Evolutionary conservation across 169 alveolate species (phyloP), one percentile per base, ranked within the genome.

Genomic region (Cryptosporidium tyzzeri): DNA sequence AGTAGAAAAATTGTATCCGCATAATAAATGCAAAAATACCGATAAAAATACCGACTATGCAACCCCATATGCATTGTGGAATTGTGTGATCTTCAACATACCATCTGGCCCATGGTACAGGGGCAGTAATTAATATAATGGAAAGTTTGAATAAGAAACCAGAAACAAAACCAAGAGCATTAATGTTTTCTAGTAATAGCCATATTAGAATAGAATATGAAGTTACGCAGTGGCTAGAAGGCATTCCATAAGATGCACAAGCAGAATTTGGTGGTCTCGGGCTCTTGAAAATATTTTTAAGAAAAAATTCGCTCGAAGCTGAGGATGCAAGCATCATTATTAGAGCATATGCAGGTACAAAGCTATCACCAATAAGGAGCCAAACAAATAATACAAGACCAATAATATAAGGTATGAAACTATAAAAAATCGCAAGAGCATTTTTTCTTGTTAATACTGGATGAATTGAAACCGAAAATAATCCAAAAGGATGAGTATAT

Each of bases 31-130:
- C 73, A 35, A 80, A n/a, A 39, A 80, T 65, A 44, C 89, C 89
- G 53, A 80, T 31, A 1, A 80, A 29, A 5, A 80, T 8, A 59
- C 94, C 94, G 26, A 85, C 68, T 18, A 91, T 23, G n/a, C 91
- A 50, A 5, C 94, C 94, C 86, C 87, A 48, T 4, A 91, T 37
- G 41, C 84, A 91, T 75, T 91, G 94, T 8, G 68, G 86, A 18
- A 85, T 12, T 8, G 94, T 91, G 55, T 91, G 94, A 50, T 91
- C 94, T 53, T 91, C 91, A 33, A 85, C 91, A 39, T 91, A 55
- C 69, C 87, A 84, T 51, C 94, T 84, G 67, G 93, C 91, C 94
- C 94, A 91, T 26, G 94, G 94, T 55, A 91, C 84, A 1, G 94
- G 94, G 6, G 71, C 85, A 84, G 89, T 73, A 53, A 85, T 39